Evolutionary conservation across 805 yeast species (phyloP), one percentile per base, ranked within the genome.

Genomic region (Saccharomycopsis sp.): DNA sequence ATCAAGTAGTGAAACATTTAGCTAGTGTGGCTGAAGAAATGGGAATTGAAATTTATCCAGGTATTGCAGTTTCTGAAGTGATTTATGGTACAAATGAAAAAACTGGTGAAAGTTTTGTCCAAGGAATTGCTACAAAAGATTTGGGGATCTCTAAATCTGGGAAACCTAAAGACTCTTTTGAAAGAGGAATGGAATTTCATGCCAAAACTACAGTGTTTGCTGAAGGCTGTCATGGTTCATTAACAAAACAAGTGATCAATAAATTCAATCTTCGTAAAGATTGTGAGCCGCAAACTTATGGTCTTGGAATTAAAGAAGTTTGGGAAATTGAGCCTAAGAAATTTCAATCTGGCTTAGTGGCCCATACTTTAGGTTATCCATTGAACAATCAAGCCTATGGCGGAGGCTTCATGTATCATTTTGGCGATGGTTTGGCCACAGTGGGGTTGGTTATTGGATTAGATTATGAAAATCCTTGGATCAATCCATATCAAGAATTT

Each of bases 181-280:
- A 92, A 60, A 72, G 95, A 49, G 98, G 98, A 20, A 84, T 92
- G 96, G 97, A 86, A 60, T 92, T 92, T 60, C 92, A 80, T 51
- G 85, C 98, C 3, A 74, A 92, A 52, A 67, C 79, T 45, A 88
- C 96, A 0, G 81, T 92, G 14, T 69, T 92, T 25, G 95, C 95
- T 4, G 98, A 92, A 62, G 98, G 98, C n/a, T 92, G 98, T 57
- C 97, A 88, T 60, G 98, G 98, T 0, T 87, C 96, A 1, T 64
- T 92, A 40, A 69, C 88, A 10, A 89, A 92, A 57, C 73, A 81
- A 55, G 79, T 75, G 0, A 79, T 89, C 39, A 63, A 69, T 40
- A 74, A 78, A 51, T 89, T 62, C 60, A 67, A 77, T 32, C 63
- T 92, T 45, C 73, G 96, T 43, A 67, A 70, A 37, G 71, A 73